Evolutionary conservation across 805 yeast species (phyloP).

Genomic region (Starmera amethionina): DNA sequence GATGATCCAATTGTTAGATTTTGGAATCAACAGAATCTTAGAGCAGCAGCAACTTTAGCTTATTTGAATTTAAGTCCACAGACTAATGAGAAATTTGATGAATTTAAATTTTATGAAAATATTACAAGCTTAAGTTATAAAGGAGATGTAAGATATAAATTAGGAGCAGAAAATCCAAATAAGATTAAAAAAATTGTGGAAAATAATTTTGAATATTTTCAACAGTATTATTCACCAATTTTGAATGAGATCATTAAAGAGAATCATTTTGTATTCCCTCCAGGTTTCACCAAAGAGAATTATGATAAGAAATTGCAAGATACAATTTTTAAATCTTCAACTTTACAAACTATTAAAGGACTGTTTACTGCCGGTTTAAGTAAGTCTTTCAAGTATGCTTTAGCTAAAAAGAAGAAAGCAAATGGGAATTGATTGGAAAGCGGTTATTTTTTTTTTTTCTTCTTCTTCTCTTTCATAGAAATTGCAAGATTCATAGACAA

Average conservation of each 20-base stretch:
- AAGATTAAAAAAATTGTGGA: conserved; percentile 79
- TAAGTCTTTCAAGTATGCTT: conserved; percentile 64
- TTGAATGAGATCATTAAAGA: conserved; percentile 25
- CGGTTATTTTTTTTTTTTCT: background rate
- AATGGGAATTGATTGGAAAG: conserved; percentile 6
- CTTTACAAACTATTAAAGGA: conserved; percentile 74
- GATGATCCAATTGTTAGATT: conserved; percentile 55
- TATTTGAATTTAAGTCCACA: conserved; percentile 22
- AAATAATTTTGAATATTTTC: conserved; percentile 64
- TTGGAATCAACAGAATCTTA: conserved; percentile 66
- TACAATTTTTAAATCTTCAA: conserved; percentile 61
- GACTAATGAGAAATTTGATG: conserved; percentile 32
- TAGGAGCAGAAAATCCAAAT: conserved; percentile 88
- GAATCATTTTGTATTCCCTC: conserved; percentile 24
- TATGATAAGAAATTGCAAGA: conserved; percentile 28
- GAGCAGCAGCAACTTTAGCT: conserved; percentile 64
- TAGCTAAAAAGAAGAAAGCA: conserved; percentile 50
- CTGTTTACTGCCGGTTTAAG: conserved; percentile 75
- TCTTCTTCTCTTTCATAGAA: background rate
- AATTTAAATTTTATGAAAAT: conserved; percentile 58
- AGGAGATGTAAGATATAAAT: conserved; percentile 81
- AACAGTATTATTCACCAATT: conserved; percentile 62
- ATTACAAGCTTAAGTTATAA: conserved; percentile 75
- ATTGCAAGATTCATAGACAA: background rate
- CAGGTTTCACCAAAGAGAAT: conserved; percentile 28